A percentile compares a stretch with the other conserved stretches of the same genome.
Conservation (phyloP, 2,329 filamentous ascomycete species). For the Ophiosphaerella narmari region DNA sequence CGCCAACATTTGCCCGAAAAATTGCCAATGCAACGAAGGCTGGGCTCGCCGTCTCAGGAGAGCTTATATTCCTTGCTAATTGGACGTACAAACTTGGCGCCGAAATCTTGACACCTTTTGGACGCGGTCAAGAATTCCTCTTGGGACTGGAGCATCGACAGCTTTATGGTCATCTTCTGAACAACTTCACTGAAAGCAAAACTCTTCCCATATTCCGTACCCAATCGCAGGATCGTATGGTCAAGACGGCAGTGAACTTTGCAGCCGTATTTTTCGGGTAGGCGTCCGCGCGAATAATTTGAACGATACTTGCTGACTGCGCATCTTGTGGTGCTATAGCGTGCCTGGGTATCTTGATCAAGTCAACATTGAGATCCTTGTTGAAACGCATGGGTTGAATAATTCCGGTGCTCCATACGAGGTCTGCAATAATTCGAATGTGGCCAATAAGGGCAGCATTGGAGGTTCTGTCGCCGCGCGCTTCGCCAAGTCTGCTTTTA, state of each 20-base stretch:
- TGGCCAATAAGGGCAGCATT: constrained; percentile 31
- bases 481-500: constrained; percentile 35
- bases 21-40: constrained; percentile 32
- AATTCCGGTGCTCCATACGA: constrained; percentile 39
- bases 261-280: constrained; percentile 38
- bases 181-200: constrained; percentile 48
- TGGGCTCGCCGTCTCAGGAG: constrained; percentile 28
- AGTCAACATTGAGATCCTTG: constrained; percentile 37
- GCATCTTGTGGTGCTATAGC: too few species aligned
- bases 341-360: constrained; percentile 35
- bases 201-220: constrained; percentile 47
- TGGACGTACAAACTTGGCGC: constrained; percentile 40
- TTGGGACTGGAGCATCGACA: constrained; percentile 49
- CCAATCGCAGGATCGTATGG: constrained; percentile 38
- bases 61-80: constrained; percentile 29
- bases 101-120: constrained; percentile 37
- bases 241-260: constrained; percentile 40
- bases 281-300: too few species aligned
- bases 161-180: constrained; percentile 50
- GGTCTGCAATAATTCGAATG: constrained; percentile 35
- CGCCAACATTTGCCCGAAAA: constrained; percentile 30
- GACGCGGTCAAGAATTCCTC: constrained; percentile 46
- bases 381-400: constrained; percentile 30
- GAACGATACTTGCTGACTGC: too few species aligned
- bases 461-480: constrained; percentile 27